Conservation (phyloP, 495 filamentous ascomycete genomes). For the Penicillium taxi region DNA sequence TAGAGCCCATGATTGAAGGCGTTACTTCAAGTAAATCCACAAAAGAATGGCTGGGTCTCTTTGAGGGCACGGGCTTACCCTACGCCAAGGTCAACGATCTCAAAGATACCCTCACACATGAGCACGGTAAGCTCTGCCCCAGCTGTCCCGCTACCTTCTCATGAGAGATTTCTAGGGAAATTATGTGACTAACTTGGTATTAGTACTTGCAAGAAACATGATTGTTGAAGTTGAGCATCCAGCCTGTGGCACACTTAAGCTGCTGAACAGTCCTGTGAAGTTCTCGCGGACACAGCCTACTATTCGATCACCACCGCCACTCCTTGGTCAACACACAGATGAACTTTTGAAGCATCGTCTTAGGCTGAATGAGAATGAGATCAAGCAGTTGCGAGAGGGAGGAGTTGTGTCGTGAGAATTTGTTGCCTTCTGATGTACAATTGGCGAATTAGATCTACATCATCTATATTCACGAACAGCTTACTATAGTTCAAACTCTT, state of each 20-base stretch:
- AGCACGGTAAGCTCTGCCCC: too few relatives aligned
- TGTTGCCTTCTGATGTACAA: too few relatives aligned
- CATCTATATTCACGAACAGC: too few relatives aligned
- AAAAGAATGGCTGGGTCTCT: constrained; percentile 75
- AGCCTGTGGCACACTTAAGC: constrained; percentile 72
- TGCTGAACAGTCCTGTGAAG: constrained; percentile 92
- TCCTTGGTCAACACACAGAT: constrained; percentile 85
- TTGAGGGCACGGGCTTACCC: constrained; percentile 87
- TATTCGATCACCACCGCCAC: constrained; percentile 74
- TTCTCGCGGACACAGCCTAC: constrained; percentile 74
- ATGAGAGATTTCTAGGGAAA: too few relatives aligned
- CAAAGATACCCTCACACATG: constrained; percentile 70
- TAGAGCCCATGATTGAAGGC: constrained; percentile 69
- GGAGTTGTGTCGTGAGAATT: constrained; percentile 62
- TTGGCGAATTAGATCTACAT: too few relatives aligned
- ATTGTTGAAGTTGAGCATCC: constrained; percentile 79
- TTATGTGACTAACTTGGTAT: constrained; percentile 4
- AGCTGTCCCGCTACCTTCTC: constrained; percentile 5
- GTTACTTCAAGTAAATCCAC: constrained; percentile 74
- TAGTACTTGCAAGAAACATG: constrained; percentile 78
- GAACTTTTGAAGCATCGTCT: constrained; percentile 67
- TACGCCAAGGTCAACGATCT: constrained; percentile 95
- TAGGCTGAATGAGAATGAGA: constrained; percentile 52
- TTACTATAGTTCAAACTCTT: too few relatives aligned
- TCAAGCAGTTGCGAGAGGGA: constrained; percentile 53